These are phyloP conservation scores for Hymenoscyphus albidus DNA, from an alignment of 2,329 filamentous ascomycete genomes.

Conservation along the genomic window DNA sequence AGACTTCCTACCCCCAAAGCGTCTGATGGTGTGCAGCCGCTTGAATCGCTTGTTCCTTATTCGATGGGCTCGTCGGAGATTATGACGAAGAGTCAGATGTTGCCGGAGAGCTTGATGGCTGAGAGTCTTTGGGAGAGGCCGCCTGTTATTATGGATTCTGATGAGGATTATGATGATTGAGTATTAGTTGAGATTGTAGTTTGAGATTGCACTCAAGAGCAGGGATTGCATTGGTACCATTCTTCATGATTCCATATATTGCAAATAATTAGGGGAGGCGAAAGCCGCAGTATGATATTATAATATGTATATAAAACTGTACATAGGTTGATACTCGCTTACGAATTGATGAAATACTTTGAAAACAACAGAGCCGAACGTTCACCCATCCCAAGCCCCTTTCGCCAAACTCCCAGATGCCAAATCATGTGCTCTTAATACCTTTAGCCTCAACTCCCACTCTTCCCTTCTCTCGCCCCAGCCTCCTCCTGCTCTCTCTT, in stretches of 20 bases:
- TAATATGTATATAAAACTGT: background rate
- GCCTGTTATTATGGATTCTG: constrained; percentile 42
- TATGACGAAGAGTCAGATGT: constrained; percentile 49
- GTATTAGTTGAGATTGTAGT: background rate
- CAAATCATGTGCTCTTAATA: background rate
- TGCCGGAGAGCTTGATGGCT: constrained; percentile 46
- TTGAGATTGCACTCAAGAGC: background rate
- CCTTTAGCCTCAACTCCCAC: background rate
- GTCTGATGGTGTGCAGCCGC: constrained; percentile 4
- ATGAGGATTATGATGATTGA: constrained; percentile 36
- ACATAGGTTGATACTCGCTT: background rate
- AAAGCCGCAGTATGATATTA: background rate
- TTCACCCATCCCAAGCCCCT: background rate
- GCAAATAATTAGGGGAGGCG: background rate
- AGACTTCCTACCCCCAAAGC: constrained; percentile 16
- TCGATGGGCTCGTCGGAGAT: constrained; percentile 38
- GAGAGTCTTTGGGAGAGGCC: constrained; percentile 40
- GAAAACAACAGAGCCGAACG: background rate
- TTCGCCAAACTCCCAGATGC: background rate
- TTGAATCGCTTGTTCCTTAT: constrained; percentile 24
- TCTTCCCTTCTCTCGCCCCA: background rate
- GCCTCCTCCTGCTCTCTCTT: constrained; percentile 25
- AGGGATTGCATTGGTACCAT: background rate
- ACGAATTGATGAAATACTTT: background rate
- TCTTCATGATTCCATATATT: background rate